Evolutionary conservation across 2,329 filamentous ascomycete genomes (phyloP).

Genomic region (Stagonosporopsis rhizophila): DNA sequence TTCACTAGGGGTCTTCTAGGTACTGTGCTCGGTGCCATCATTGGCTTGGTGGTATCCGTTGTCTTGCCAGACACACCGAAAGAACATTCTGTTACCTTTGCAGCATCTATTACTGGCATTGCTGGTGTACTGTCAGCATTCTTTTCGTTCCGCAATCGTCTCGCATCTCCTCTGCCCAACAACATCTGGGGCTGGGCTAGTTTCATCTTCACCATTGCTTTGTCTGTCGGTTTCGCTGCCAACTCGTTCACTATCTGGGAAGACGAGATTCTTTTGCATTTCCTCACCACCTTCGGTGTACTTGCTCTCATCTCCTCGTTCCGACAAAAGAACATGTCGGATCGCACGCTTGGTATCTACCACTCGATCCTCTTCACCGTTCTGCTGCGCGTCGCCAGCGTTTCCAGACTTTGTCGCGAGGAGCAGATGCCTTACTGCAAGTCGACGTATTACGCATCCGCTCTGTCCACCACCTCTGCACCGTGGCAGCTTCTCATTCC

Average conservation of each 20-base stretch:
- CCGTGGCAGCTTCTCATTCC: conserved; percentile 87
- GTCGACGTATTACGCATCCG: conserved; percentile 94
- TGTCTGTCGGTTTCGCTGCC: conserved; percentile 92
- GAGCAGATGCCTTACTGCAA: conserved; percentile 98
- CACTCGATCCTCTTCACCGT: conserved; percentile 85
- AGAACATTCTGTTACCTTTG: conserved; percentile 52
- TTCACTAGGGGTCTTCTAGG: conserved; percentile 61
- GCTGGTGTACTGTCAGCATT: conserved; percentile 52
- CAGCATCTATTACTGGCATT: conserved; percentile 50
- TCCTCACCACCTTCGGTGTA: conserved; percentile 85
- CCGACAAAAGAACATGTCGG: conserved; percentile 69
- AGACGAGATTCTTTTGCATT: conserved; percentile 91
- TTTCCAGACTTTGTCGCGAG: conserved; percentile 92
- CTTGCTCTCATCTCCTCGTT: conserved; percentile 77
- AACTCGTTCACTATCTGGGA: conserved; percentile 99
- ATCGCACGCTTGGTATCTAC: conserved; percentile 79
- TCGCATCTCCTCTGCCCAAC: conserved; percentile 68
- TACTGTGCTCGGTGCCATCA: conserved; percentile 52
- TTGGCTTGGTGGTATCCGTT: conserved; percentile 55
- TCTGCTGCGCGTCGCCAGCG: conserved; percentile 79
- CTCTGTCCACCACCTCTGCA: conserved; percentile 89
- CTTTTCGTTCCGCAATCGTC: conserved; percentile 49
- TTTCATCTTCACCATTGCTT: conserved; percentile 78
- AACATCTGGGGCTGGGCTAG: conserved; percentile 90
- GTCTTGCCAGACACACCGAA: conserved; percentile 49